phyloP scores from a whole-genome alignment of 305 asterid genomes.

The Lippia alba region DNA sequence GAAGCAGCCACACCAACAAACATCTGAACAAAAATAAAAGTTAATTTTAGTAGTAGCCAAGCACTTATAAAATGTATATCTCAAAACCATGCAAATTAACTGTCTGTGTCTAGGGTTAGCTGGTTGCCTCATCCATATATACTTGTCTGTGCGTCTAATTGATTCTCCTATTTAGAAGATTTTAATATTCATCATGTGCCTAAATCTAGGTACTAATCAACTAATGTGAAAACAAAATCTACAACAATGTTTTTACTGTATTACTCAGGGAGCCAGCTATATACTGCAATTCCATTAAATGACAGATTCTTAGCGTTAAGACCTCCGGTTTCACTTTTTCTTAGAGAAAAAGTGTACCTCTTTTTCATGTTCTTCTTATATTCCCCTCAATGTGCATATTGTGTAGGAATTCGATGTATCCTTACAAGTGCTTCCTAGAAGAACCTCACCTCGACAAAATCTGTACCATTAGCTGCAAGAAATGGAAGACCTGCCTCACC shows the following conservation, averaged over 20 bases:
- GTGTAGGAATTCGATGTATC: conserved; percentile 1
- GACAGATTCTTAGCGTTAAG: conserved; percentile 3
- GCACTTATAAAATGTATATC: conserved; percentile 1
- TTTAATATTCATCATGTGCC: neutral
- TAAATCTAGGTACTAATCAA: conserved; percentile 4
- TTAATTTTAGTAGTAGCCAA: conserved; percentile 25
- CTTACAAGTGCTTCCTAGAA: conserved; percentile 19
- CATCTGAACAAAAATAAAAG: conserved; percentile 66
- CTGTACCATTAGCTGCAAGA: conserved; percentile 98
- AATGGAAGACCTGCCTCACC: conserved; percentile 99
- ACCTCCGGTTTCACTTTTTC: conserved; percentile 17
- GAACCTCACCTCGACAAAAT: conserved; percentile 92
- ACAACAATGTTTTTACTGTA: neutral
- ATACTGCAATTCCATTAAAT: conserved; percentile 16
- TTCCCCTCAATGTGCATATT: conserved; percentile 12
- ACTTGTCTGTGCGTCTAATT: neutral
- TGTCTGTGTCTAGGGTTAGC: neutral
- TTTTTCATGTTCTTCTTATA: conserved; percentile 2
- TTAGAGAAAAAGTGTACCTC: neutral
- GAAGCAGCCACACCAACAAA: conserved; percentile 99
- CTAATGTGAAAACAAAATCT: neutral
- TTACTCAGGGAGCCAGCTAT: conserved; percentile 16
- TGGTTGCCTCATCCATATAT: neutral
- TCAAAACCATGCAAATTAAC: conserved; percentile 8
- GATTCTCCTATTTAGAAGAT: neutral